A percentile compares a stretch with the other conserved stretches of the same genome.
phyloP scores from a whole-genome alignment of 2,329 filamentous ascomycete genomes.

The Scedosporium dehoogii region DNA sequence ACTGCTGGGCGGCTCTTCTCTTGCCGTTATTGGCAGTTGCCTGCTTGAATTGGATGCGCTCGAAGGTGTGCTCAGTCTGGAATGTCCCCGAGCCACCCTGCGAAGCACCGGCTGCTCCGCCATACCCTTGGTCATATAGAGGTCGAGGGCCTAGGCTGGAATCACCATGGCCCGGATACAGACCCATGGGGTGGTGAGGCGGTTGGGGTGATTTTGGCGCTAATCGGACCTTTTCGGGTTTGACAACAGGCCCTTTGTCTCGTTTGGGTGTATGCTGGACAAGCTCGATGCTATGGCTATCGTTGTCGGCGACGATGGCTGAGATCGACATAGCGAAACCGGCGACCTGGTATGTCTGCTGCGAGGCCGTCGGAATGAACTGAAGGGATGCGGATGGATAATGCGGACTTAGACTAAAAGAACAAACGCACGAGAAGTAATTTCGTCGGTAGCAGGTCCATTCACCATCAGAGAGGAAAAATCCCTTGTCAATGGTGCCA shows the following conservation, averaged over 20 bases:
- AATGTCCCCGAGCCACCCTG: constrained; percentile 22
- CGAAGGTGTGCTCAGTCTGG: constrained; percentile 56
- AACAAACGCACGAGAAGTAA: constrained; percentile 80
- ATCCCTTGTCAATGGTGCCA: constrained; percentile 79
- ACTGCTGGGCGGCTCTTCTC: constrained; percentile 79
- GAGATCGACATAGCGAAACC: constrained; percentile 78
- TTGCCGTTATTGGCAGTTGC: constrained; percentile 93
- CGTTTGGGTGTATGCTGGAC: constrained; percentile 88
- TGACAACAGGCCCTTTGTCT: constrained; percentile 74
- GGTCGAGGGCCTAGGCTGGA: constrained; percentile 9
- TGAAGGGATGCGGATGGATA: constrained; percentile 36
- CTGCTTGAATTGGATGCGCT: constrained; percentile 89
- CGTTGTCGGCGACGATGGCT: constrained; percentile 67
- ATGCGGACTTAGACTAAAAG: constrained; percentile 58
- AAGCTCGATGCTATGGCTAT: constrained; percentile 68
- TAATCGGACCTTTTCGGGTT: constrained; percentile 60
- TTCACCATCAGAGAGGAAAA: constrained; percentile 69
- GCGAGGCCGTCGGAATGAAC: constrained; percentile 38
- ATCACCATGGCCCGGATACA: constrained; percentile 30
- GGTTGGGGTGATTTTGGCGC: constrained; percentile 53
- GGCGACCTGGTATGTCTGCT: constrained; percentile 53
- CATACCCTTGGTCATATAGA: constrained; percentile 30
- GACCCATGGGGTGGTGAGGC: constrained; percentile 28
- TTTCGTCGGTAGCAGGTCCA: constrained; percentile 93
- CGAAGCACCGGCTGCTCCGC: constrained; percentile 11